These are phyloP conservation scores for Xenoacremonium recifei DNA, from an alignment of 2,329 filamentous ascomycete species.

Conservation along the genomic window DNA sequence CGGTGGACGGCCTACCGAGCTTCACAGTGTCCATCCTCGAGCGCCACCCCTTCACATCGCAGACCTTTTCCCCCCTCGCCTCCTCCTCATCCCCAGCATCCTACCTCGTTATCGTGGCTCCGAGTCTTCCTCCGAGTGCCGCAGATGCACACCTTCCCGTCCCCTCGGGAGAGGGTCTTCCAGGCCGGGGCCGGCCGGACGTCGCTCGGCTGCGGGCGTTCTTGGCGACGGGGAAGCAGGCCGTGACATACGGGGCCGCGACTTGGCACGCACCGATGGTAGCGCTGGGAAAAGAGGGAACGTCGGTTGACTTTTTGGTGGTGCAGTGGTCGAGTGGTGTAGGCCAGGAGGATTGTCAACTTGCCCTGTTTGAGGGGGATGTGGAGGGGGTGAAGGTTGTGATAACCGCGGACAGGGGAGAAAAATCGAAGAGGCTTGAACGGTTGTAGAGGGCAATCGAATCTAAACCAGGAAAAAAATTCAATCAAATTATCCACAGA, in stretches of 20 bases:
- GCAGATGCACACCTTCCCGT: slow-evolving; percentile 25
- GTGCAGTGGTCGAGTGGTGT: slow-evolving; percentile 87
- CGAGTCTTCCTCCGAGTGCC: slow-evolving; percentile 55
- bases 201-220: slow-evolving; percentile 71
- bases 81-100: slow-evolving; percentile 45
- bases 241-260: slow-evolving; percentile 86
- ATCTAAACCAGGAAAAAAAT: no score
- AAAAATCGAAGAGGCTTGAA: no score
- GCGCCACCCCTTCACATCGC: slow-evolving; percentile 88
- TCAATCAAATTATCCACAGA: no score
- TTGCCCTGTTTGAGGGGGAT: slow-evolving; percentile 50
- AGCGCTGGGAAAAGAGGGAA: slow-evolving; percentile 61
- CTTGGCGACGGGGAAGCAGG: slow-evolving; percentile 72
- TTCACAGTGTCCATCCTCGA: slow-evolving; percentile 75
- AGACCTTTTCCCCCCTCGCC: slow-evolving; percentile 88
- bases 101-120: slow-evolving; percentile 89
- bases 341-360: slow-evolving; percentile 81
- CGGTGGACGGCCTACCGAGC: slow-evolving; percentile 9
- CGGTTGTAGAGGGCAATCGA: no score
- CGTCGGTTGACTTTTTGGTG: slow-evolving; percentile 80
- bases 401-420: no score
- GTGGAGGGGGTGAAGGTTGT: slow-evolving; percentile 36
- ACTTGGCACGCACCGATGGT: slow-evolving; percentile 98
- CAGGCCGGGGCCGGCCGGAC: slow-evolving; percentile 69
- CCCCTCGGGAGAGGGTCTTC: slow-evolving; percentile 39